Base-by-base conservation (phyloP, 2,329 filamentous ascomycete species). In the Cladosporium sp. region DNA sequence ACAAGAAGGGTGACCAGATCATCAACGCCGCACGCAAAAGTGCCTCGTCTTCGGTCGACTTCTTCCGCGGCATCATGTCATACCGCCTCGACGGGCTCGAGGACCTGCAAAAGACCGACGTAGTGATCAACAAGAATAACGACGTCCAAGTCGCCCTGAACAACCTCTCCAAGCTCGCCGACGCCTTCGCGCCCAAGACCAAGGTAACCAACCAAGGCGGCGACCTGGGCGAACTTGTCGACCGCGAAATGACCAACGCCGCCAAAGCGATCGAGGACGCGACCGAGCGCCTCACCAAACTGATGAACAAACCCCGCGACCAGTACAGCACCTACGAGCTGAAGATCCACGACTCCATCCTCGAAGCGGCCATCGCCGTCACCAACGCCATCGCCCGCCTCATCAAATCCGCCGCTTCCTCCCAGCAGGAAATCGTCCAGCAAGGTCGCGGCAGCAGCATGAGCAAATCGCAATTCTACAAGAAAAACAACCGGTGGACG, bases 401-500 rank as follows among this genome's bases (percentile, higher is more conserved):
- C 52, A 97, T 99, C 77, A 92, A 93, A 71, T 93, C 93, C 1
- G 93, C 93, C 6, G 95, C 92, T 0, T 84, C 80, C 15, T 95
- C 92, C 1, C 93, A 99, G 68, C 85, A 95, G 68, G 93, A 99
- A 73, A 99, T 99, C 65, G 93, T 99, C 38, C 85, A 90, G 58
- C 89, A 95, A 56, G 93, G 93, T 7, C 85, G 88, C 17, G 93
- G 93, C 30, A 89, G 88, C 9, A 62, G 58, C 51, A 66, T 69
- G 45, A 95, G 89, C 39, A 82, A 85, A 52, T 95, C 91, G 2
- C 90, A 91, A 19, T 99, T 99, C 71, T 99, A 99, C 84, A 97
- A 97, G 80, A 97, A 97, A 78, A 96, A 99, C 80, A 99, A 97
- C 73, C 83, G 93, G 47, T 99, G 93, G 93, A 99, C 93, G 0